Evolutionary conservation across 2,329 filamentous ascomycete genomes (phyloP).

Genomic region (Aspergillus latus): DNA sequence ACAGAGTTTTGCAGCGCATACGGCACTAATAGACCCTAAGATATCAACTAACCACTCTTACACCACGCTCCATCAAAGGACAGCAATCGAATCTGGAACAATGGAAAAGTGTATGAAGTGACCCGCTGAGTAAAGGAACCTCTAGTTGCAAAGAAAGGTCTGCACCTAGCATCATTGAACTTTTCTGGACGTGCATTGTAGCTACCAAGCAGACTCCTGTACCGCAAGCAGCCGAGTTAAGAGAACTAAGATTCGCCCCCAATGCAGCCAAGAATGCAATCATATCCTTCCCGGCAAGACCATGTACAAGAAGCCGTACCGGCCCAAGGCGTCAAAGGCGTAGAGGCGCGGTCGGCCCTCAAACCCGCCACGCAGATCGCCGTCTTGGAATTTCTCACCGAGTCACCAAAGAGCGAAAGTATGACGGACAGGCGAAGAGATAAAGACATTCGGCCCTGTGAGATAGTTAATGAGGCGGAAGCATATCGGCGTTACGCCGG

Average conservation of each 20-base stretch:
- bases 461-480: too few species aligned
- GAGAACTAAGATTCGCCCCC: background rate
- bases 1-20: background rate
- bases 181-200: constrained; percentile 13
- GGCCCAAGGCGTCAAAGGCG: background rate
- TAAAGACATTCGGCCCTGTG: too few species aligned
- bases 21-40: background rate
- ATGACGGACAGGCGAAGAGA: too few species aligned
- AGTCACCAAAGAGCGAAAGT: too few species aligned
- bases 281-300: background rate
- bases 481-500: too few species aligned
- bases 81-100: background rate
- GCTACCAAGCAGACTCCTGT: constrained; percentile 12
- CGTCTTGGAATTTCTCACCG: too few species aligned
- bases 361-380: background rate
- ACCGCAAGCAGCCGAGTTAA: background rate
- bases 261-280: background rate
- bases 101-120: constrained; percentile 8
- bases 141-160: background rate
- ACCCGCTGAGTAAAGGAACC: constrained; percentile 15
- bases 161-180: background rate
- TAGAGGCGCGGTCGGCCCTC: background rate
- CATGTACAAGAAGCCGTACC: background rate
- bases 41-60: constrained; percentile 13
- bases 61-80: constrained; percentile 12